Conservation (phyloP, 164 flowering plant species). For the Stephania cephalantha region DNA sequence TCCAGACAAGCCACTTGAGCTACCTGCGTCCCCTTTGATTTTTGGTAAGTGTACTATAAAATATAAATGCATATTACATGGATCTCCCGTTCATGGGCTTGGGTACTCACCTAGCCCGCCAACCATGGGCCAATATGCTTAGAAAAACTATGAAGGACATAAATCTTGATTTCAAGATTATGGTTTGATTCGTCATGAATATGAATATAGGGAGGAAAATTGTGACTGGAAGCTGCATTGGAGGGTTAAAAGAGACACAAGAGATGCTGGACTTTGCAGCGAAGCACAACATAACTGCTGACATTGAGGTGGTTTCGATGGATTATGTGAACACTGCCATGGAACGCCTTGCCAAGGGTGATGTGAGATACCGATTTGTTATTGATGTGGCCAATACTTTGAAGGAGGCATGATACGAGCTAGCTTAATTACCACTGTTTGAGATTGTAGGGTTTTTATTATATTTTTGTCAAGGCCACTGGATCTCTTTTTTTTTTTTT, state of each 20-base stretch:
- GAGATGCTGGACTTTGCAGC: conserved; percentile 41
- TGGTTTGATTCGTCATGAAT: no score
- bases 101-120: no score
- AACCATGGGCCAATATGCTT: no score
- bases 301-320: conserved; percentile 36
- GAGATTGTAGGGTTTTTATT: no score
- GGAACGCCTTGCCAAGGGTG: conserved; percentile 36
- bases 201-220: conserved; percentile 28
- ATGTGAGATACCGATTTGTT: conserved; percentile 37
- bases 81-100: no score
- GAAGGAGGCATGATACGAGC: conserved; percentile 13
- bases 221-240: conserved; percentile 30
- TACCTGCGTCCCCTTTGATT: conserved; percentile 36
- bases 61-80: no score
- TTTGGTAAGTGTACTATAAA: conserved; percentile 28
- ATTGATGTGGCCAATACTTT: conserved; percentile 36
- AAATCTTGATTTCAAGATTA: no score
- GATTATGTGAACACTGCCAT: conserved; percentile 42
- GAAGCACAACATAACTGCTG: conserved; percentile 30
- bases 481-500: no score
- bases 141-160: no score
- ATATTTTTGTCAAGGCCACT: no score
- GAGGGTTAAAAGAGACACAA: conserved; percentile 40
- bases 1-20: conserved; percentile 42
- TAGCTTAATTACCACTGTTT: no score